phyloP scores from a whole-genome alignment of 768 basidiomycete species.

The Auriscalpium microsporum region DNA sequence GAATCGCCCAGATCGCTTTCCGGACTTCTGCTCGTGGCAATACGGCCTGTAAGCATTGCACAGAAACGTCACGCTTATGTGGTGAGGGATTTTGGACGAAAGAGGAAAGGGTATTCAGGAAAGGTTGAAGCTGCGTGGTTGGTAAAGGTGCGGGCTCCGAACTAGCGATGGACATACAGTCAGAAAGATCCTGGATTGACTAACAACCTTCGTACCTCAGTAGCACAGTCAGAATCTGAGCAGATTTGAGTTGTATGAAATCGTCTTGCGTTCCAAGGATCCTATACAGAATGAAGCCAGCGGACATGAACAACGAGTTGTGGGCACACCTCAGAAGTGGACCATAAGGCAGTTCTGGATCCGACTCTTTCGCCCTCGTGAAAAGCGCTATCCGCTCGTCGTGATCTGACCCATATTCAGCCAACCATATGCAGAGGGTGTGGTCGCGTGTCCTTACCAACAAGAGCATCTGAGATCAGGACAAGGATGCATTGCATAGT shows the following conservation, averaged over 20 bases:
- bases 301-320: neutral
- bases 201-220: constrained; percentile 46
- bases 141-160: constrained; percentile 20
- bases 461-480: constrained; percentile 80
- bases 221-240: constrained; percentile 82
- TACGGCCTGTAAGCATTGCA: constrained; percentile 84
- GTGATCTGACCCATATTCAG: constrained; percentile 45
- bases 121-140: constrained; percentile 26
- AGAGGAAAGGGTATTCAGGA: constrained; percentile 21
- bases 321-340: constrained; percentile 62
- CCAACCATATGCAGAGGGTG: neutral
- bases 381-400: constrained; percentile 82
- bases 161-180: constrained; percentile 9
- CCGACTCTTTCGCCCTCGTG: constrained; percentile 47
- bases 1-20: constrained; percentile 69
- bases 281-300: constrained; percentile 31
- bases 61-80: constrained; percentile 79
- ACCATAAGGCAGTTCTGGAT: constrained; percentile 72
- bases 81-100: constrained; percentile 33
- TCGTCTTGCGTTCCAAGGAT: constrained; percentile 83
- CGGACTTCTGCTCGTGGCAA: constrained; percentile 77
- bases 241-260: constrained; percentile 86
- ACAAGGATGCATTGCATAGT: constrained; percentile 84
- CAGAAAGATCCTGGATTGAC: constrained; percentile 22
- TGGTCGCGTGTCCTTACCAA: constrained; percentile 38